phyloP scores from a whole-genome alignment of 78 protist species.

The Dictyostelium capitatum region DNA sequence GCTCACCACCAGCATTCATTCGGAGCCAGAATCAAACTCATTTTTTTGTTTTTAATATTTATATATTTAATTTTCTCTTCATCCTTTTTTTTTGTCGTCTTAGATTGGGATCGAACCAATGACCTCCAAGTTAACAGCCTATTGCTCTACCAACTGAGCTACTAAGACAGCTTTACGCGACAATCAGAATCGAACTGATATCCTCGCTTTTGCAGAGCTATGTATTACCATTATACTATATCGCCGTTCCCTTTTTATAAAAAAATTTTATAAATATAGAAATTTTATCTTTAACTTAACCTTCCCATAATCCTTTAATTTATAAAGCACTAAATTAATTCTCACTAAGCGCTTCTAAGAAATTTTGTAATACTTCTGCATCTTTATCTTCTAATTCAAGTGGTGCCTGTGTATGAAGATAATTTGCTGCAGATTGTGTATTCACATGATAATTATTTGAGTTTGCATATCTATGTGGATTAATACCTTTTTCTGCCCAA shows the following conservation, averaged over 20 bases:
- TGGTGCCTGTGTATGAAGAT: too few species aligned
- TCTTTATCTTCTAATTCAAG: too few species aligned
- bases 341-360: too few species aligned
- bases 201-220: not conserved
- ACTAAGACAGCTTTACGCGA: not conserved
- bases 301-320: too few species aligned
- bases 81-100: not conserved
- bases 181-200: slow-evolving; percentile 18
- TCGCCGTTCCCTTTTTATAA: not conserved
- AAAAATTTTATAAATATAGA: too few species aligned
- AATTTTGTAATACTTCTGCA: too few species aligned
- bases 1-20: slow-evolving; percentile 53
- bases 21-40: slow-evolving; percentile 58
- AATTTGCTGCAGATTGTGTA: too few species aligned
- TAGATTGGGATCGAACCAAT: slow-evolving; percentile 10
- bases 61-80: not conserved
- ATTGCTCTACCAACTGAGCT: slow-evolving; percentile 18
- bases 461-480: too few species aligned
- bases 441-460: too few species aligned
- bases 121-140: slow-evolving; percentile 5
- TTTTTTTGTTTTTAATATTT: not conserved
- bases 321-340: too few species aligned
- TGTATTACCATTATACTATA: slow-evolving; percentile 13
- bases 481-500: too few species aligned
- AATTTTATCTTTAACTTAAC: too few species aligned